Conservation (phyloP, 371 early-diverging fungal genomes). For the Zopfochytrium polystomum region DNA sequence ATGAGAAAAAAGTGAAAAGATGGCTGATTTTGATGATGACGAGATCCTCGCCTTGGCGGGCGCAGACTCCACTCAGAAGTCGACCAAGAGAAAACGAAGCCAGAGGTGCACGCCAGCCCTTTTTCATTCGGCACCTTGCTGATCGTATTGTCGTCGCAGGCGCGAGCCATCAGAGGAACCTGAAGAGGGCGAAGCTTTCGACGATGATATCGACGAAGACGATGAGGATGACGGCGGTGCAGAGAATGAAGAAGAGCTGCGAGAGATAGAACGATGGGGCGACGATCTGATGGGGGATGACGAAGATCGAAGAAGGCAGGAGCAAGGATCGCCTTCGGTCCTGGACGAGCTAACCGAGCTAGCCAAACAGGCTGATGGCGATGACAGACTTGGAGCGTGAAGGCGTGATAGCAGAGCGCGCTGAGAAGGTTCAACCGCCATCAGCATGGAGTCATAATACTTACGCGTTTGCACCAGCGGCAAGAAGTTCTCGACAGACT, state of each 20-base stretch:
- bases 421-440: slow-evolving; percentile 21
- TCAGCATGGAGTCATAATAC: not conserved
- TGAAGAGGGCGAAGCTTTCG: slow-evolving; percentile 4
- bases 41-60: slow-evolving; percentile 20
- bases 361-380: slow-evolving; percentile 10
- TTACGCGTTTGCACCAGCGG: slow-evolving; percentile 10
- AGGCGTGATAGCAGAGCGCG: slow-evolving; percentile 23
- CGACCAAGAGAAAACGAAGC: not conserved
- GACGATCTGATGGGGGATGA: slow-evolving; percentile 33
- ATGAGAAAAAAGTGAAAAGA: too few species aligned
- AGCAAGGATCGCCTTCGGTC: not conserved
- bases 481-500: slow-evolving; percentile 24
- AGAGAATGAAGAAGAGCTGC: slow-evolving; percentile 11
- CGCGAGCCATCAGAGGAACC: not conserved
- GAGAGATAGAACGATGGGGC: slow-evolving; percentile 20
- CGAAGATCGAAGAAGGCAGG: slow-evolving; percentile 18
- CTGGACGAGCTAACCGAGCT: too few species aligned
- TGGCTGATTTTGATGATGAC: too few species aligned
- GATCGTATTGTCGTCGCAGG: not conserved
- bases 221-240: slow-evolving; percentile 5
- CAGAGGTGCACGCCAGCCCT: not conserved
- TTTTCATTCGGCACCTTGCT: not conserved
- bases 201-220: slow-evolving; percentile 13
- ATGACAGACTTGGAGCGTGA: slow-evolving; percentile 28
- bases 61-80: not conserved